Percentiles rank a stretch among this genome's conserved stretches.
phyloP scores from a whole-genome alignment of 768 basidiomycete genomes.

The Pseudohyphozyma bogoriensis region DNA sequence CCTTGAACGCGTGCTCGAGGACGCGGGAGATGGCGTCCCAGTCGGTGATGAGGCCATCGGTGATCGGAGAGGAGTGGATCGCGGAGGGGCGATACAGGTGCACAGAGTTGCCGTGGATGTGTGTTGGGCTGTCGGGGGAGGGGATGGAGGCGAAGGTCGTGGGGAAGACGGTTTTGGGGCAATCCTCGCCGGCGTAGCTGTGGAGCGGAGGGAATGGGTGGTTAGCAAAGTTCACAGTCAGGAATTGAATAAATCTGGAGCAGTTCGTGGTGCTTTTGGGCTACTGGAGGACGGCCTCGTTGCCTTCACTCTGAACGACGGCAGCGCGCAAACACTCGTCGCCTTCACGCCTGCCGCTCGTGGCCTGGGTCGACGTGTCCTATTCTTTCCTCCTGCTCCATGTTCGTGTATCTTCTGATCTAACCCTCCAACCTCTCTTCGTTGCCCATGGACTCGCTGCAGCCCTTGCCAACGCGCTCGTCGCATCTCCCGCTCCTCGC shows the following conservation, averaged over 20 bases:
- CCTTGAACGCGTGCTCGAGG: slow-evolving; percentile 56
- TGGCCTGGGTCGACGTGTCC: too few relatives aligned
- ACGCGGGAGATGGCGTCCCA: slow-evolving; percentile 63
- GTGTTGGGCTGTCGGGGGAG: slow-evolving; percentile 9
- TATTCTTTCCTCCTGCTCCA: too few relatives aligned
- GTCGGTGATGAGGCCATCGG: slow-evolving; percentile 65
- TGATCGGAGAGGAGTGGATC: slow-evolving; percentile 73
- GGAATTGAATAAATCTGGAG: neutral
- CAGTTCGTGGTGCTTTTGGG: too few relatives aligned
- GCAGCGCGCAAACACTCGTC: too few relatives aligned
- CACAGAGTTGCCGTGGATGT: slow-evolving; percentile 55
- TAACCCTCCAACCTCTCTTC: too few relatives aligned
- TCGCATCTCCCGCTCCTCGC: too few relatives aligned
- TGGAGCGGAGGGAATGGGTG: neutral
- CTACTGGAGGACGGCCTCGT: too few relatives aligned
- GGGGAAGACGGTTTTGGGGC: slow-evolving; percentile 83
- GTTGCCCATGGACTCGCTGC: too few relatives aligned
- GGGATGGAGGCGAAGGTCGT: slow-evolving; percentile 72
- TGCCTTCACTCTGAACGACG: too few relatives aligned
- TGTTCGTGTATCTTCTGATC: too few relatives aligned
- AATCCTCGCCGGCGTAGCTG: slow-evolving; percentile 86
- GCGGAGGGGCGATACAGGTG: slow-evolving; percentile 82
- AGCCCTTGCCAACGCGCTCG: too few relatives aligned
- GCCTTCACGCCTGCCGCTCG: too few relatives aligned
- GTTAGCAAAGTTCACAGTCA: neutral